phyloP scores from a whole-genome alignment of 345 rosid species.

The Cardamine resedifolia region DNA sequence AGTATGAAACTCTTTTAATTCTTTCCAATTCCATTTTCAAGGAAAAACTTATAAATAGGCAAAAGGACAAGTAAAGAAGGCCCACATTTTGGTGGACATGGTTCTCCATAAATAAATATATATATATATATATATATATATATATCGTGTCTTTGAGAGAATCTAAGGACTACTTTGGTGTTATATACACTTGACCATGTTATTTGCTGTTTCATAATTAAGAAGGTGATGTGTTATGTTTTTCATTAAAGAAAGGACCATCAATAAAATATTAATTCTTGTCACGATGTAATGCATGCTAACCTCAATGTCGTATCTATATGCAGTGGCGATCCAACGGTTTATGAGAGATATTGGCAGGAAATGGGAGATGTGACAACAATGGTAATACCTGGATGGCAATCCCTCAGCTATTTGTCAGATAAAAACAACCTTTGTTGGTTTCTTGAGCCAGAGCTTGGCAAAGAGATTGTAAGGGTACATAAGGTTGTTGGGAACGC shows the following conservation, averaged over 20 bases:
- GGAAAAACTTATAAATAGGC: background rate
- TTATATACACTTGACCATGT: slow-evolving; percentile 16
- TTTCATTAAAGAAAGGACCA: slow-evolving; percentile 8
- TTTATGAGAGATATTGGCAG: slow-evolving; percentile 79
- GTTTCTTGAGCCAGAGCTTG: slow-evolving; percentile 84
- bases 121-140: too few relatives aligned
- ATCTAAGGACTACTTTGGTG: slow-evolving; percentile 30
- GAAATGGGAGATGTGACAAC: slow-evolving; percentile 67
- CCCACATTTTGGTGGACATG: slow-evolving; percentile 17
- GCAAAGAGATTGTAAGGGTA: slow-evolving; percentile 56
- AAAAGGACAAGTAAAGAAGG: background rate
- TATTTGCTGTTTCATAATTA: background rate
- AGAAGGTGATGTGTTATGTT: slow-evolving; percentile 13
- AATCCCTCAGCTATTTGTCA: slow-evolving; percentile 80
- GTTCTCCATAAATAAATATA: slow-evolving; percentile 2
- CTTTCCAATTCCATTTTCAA: background rate
- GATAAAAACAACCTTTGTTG: slow-evolving; percentile 67
- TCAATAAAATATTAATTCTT: background rate
- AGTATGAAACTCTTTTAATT: slow-evolving; percentile 5
- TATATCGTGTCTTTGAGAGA: slow-evolving; percentile 15
- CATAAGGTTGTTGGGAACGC: slow-evolving; percentile 85
- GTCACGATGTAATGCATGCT: background rate
- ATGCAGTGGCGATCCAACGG: slow-evolving; percentile 89
- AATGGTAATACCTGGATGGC: slow-evolving; percentile 83
- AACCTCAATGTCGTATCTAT: too few relatives aligned